Conservation (phyloP, 164 flowering plant genomes). For the Berberis vulgaris region DNA sequence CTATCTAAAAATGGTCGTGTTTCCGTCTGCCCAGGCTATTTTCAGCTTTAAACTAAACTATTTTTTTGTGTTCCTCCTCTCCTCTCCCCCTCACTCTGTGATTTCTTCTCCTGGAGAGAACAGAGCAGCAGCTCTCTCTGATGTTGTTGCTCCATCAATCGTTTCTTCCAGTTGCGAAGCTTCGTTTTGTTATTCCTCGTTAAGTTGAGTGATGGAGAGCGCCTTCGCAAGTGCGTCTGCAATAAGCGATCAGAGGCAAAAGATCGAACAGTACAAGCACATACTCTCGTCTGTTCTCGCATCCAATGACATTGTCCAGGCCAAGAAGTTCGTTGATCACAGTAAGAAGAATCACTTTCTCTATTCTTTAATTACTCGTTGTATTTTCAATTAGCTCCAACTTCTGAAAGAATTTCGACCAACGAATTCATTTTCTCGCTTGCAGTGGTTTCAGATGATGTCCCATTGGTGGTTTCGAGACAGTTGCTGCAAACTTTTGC, state of each 20-base stretch:
- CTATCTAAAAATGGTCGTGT: no score
- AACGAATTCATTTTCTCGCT: not conserved
- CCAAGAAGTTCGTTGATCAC: slow-evolving; percentile 83
- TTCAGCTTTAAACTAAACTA: no score
- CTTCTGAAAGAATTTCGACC: no score
- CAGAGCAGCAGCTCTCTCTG: no score
- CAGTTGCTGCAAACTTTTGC: slow-evolving; percentile 86
- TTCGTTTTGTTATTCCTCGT: no score
- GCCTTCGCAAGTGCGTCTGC: slow-evolving; percentile 72
- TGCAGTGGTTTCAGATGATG: slow-evolving; percentile 86
- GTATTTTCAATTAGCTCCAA: not conserved
- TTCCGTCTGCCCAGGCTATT: no score
- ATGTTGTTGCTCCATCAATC: no score
- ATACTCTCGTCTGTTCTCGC: slow-evolving; percentile 68
- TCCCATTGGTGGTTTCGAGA: slow-evolving; percentile 90
- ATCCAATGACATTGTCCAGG: slow-evolving; percentile 55
- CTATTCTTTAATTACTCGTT: no score
- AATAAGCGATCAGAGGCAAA: slow-evolving; percentile 79
- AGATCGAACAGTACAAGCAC: slow-evolving; percentile 89
- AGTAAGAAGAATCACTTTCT: slow-evolving; percentile 22
- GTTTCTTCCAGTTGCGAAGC: no score
- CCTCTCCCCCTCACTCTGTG: no score
- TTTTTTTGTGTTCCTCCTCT: no score
- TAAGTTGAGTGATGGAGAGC: slow-evolving; percentile 42
- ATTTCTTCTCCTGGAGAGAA: no score